A percentile compares a stretch with the other conserved stretches of the same genome.
phyloP scores from a whole-genome alignment of 2,329 filamentous ascomycete genomes.

The Penicillium palitans region DNA sequence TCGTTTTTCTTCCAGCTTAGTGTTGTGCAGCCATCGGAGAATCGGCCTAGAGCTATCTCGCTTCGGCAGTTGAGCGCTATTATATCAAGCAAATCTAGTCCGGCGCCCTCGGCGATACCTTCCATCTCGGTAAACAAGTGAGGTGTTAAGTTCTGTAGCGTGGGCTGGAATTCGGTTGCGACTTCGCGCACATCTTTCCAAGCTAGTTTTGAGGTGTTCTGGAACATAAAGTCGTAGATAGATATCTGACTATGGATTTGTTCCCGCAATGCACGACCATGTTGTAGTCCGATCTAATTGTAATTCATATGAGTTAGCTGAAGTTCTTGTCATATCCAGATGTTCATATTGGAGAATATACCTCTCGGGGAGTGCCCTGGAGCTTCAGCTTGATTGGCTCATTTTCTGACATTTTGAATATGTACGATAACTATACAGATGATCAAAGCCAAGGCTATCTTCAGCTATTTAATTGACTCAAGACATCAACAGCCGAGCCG shows the following conservation, averaged over 20 bases:
- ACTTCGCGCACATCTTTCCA: constrained; percentile 50
- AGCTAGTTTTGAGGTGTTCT: constrained; percentile 47
- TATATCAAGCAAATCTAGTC: constrained; percentile 51
- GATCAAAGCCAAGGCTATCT: neutral
- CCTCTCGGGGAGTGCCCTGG: constrained; percentile 29
- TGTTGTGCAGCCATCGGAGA: constrained; percentile 60
- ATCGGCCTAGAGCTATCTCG: constrained; percentile 59
- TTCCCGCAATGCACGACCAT: constrained; percentile 43
- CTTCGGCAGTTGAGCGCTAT: constrained; percentile 61
- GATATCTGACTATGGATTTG: constrained; percentile 47
- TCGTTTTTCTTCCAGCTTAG: constrained; percentile 51
- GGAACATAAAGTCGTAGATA: constrained; percentile 52
- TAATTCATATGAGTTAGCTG: neutral
- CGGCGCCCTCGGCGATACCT: constrained; percentile 57
- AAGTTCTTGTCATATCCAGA: neutral
- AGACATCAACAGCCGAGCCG: constrained; percentile 6
- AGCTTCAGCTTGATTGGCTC: constrained; percentile 27
- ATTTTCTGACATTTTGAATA: constrained; percentile 48
- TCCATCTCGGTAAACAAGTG: constrained; percentile 48
- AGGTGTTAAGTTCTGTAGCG: constrained; percentile 42
- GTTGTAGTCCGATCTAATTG: constrained; percentile 50
- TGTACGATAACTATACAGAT: neutral
- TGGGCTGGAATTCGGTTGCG: constrained; percentile 50
- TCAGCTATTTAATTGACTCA: neutral
- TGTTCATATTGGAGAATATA: constrained; percentile 12